A percentile compares a stretch with the other conserved stretches of the same genome.
phyloP scores from a whole-genome alignment of 345 rosid genomes.

The Syzygium grande region DNA sequence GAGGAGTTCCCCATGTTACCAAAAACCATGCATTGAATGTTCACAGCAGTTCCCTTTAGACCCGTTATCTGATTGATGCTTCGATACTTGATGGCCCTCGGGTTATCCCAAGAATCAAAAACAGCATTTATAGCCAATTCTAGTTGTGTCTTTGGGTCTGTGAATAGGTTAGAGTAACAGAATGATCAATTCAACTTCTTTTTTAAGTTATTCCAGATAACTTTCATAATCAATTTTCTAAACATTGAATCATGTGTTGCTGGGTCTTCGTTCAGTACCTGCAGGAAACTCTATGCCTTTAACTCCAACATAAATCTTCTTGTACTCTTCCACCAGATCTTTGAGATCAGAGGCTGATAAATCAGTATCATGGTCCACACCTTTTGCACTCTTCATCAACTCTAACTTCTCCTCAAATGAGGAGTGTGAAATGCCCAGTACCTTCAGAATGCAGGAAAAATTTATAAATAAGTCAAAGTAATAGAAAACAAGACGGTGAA shows the following conservation, averaged over 20 bases:
- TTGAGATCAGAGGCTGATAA: conserved; percentile 71
- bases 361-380: conserved; percentile 62
- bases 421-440: conserved; percentile 80
- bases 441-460: conserved; percentile 26
- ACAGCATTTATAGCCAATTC: conserved; percentile 65
- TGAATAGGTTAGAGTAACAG: background rate
- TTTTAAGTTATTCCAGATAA: background rate
- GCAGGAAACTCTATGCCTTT: conserved; percentile 76
- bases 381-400: conserved; percentile 52
- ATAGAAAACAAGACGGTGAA: background rate
- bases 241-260: background rate
- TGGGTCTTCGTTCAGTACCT: conserved; percentile 28
- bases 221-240: background rate
- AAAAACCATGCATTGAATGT: conserved; percentile 91
- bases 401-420: conserved; percentile 75
- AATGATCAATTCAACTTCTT: background rate
- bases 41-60: conserved; percentile 85
- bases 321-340: conserved; percentile 77
- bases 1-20: conserved; percentile 95
- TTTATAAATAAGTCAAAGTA: background rate
- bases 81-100: conserved; percentile 74
- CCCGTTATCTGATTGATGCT: conserved; percentile 88
- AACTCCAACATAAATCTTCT: conserved; percentile 53
- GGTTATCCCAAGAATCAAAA: conserved; percentile 93
- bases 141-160: conserved; percentile 77